Percentiles rank a stretch among this genome's conserved stretches.
These are phyloP conservation scores for Globisporangium okanoganense DNA, from an alignment of 352 stramenopile species.

Conservation along the genomic window DNA sequence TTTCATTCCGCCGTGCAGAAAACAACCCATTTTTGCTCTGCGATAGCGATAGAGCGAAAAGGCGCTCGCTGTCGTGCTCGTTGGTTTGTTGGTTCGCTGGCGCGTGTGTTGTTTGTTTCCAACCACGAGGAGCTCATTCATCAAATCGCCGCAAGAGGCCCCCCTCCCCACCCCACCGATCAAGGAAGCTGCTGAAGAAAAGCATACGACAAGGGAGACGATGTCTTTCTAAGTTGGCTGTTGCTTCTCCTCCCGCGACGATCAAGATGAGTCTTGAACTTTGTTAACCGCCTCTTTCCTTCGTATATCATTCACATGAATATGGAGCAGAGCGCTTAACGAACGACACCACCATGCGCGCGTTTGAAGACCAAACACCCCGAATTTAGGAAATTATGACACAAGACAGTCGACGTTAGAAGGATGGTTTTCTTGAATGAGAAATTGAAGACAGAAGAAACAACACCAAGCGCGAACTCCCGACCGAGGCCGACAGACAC, in stretches of 20 bases:
- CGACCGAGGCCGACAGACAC: slow-evolving; percentile 18
- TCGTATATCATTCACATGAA: slow-evolving; percentile 51
- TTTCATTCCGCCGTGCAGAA: slow-evolving; percentile 5
- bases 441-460: slow-evolving; percentile 69
- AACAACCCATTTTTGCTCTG: not conserved
- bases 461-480: slow-evolving; percentile 11
- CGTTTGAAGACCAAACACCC: slow-evolving; percentile 55
- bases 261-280: slow-evolving; percentile 79
- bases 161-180: slow-evolving; percentile 47
- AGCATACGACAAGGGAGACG: slow-evolving; percentile 77
- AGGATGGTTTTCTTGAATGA: slow-evolving; percentile 83
- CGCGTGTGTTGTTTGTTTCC: not conserved
- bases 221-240: slow-evolving; percentile 89
- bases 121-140: slow-evolving; percentile 33
- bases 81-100: not conserved
- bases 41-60: not conserved
- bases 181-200: slow-evolving; percentile 68
- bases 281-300: slow-evolving; percentile 55
- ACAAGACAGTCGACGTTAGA: slow-evolving; percentile 65
- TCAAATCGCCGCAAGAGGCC: slow-evolving; percentile 65
- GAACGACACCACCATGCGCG: slow-evolving; percentile 20
- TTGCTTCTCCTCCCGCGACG: slow-evolving; percentile 51
- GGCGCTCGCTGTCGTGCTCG: not conserved
- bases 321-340: slow-evolving; percentile 43
- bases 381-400: slow-evolving; percentile 76